A percentile compares a stretch with the other conserved stretches of the same genome.
Evolutionary conservation across 352 stramenopile genomes (phyloP).

Genomic region (Pythium apleroticum): DNA sequence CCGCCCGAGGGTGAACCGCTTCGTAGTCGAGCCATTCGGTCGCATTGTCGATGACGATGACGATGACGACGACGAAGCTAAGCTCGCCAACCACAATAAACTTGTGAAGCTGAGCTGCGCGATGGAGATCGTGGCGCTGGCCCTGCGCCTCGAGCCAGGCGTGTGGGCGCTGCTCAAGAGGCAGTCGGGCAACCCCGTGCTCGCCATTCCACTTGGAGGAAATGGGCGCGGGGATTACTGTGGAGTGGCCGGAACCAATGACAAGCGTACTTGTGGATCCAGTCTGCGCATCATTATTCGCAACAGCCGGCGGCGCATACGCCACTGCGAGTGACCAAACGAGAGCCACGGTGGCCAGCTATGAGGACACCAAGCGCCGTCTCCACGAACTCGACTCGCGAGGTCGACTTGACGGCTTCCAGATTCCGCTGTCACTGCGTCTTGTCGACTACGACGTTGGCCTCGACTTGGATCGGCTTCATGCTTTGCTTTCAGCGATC

Average conservation of each 20-base stretch:
- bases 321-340: neutral
- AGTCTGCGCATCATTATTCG: neutral
- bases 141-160: neutral
- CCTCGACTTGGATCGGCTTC: neutral
- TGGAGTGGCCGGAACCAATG: neutral
- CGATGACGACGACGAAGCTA: no score
- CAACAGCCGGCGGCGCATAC: no score
- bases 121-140: neutral
- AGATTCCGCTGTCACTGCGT: neutral
- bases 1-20: no score
- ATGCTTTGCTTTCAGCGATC: neutral
- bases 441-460: neutral
- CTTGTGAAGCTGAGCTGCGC: neutral
- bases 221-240: neutral
- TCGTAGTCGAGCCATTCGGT: no score
- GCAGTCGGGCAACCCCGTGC: neutral
- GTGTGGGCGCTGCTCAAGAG: neutral
- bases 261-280: neutral
- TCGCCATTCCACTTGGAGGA: neutral
- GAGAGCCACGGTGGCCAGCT: neutral
- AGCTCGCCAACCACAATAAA: neutral
- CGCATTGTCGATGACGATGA: no score
- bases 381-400: neutral
- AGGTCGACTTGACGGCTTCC: neutral
- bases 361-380: neutral